phyloP scores from a whole-genome alignment of 441 rosid species.

The Sinapis alba region DNA sequence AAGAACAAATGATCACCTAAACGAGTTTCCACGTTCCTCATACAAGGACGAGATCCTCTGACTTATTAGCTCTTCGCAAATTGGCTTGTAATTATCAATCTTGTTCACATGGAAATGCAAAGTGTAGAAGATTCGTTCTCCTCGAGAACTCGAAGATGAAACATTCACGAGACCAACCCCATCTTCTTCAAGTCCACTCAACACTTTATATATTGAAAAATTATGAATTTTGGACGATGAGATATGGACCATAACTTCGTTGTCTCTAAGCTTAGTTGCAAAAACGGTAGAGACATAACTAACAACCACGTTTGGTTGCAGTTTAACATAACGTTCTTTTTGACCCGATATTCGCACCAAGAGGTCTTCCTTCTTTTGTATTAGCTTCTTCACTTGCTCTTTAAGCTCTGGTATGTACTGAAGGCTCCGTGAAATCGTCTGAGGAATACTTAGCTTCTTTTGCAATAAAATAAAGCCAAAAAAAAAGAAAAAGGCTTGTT shows the following conservation, averaged over 20 bases:
- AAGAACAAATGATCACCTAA: conserved; percentile 10
- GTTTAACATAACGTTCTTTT: conserved; percentile 21
- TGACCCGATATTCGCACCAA: conserved; percentile 36
- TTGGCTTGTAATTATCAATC: conserved; percentile 40
- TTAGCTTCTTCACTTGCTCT: conserved; percentile 47
- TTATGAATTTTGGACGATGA: conserved; percentile 37
- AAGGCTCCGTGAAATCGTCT: conserved; percentile 51
- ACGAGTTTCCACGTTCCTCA: conserved; percentile 33
- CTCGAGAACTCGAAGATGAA: conserved; percentile 59
- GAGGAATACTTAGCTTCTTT: conserved; percentile 65
- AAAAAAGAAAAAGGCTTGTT: neutral
- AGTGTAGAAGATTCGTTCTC: conserved; percentile 53
- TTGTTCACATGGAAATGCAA: conserved; percentile 55
- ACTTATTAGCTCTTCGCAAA: conserved; percentile 45
- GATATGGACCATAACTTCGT: conserved; percentile 56
- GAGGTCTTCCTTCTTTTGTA: conserved; percentile 48
- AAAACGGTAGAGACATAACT: conserved; percentile 40
- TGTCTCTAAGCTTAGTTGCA: conserved; percentile 42
- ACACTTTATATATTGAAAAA: conserved; percentile 48
- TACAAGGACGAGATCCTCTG: conserved; percentile 49
- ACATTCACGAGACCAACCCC: conserved; percentile 52
- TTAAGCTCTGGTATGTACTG: conserved; percentile 66
- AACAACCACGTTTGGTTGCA: conserved; percentile 17
- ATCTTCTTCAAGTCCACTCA: conserved; percentile 49
- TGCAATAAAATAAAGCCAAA: conserved; percentile 35